Evolutionary conservation across 495 filamentous ascomycete species (phyloP).

Genomic region (Alectoria sarmentosa): DNA sequence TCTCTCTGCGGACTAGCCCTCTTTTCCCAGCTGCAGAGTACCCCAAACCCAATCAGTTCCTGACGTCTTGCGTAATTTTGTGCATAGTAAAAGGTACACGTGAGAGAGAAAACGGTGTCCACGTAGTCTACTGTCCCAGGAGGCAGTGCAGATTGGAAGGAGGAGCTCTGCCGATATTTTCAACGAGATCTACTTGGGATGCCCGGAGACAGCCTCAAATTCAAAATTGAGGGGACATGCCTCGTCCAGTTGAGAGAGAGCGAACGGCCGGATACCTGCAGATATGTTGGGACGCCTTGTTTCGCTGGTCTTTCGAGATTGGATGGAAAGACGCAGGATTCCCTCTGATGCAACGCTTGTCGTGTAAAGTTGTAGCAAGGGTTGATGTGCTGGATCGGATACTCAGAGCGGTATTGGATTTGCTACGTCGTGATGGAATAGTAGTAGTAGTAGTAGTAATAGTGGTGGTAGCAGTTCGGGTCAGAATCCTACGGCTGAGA

Average conservation of each 20-base stretch:
- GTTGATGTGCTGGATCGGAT: neutral
- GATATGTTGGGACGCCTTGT: neutral
- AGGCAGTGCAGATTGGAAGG: conserved; percentile 4
- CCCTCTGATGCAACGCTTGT: neutral
- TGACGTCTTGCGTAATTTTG: neutral
- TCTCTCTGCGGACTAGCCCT: neutral
- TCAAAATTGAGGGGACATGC: neutral
- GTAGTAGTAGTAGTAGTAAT: too few species aligned
- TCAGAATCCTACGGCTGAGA: neutral
- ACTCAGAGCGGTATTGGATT: neutral
- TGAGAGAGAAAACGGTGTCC: conserved; percentile 6
- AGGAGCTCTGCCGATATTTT: neutral
- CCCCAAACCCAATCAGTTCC: neutral
- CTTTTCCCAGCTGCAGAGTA: neutral
- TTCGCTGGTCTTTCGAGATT: neutral
- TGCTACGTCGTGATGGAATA: neutral
- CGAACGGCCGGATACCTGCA: neutral
- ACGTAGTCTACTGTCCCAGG: neutral
- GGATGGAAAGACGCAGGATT: neutral
- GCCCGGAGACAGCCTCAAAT: conserved; percentile 2
- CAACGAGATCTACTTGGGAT: conserved; percentile 5
- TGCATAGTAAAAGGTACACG: neutral
- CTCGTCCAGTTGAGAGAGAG: neutral
- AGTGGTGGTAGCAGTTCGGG: too few species aligned
- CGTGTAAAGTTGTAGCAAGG: neutral